phyloP scores from a whole-genome alignment of 139 green algal species.

The Micractinium conductrix region DNA sequence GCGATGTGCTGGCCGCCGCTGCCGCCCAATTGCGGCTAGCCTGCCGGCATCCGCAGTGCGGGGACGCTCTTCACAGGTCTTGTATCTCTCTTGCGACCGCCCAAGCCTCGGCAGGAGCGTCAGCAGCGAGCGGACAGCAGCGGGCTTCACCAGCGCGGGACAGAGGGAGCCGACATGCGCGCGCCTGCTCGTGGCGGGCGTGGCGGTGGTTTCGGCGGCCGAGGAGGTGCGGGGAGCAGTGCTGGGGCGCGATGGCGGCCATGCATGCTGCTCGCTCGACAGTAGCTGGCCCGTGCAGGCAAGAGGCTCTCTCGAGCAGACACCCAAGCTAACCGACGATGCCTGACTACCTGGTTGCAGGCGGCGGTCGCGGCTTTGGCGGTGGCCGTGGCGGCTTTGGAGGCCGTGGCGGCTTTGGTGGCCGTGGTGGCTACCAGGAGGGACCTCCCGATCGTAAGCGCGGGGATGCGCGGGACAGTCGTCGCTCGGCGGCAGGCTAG shows the following conservation, averaged over 20 bases:
- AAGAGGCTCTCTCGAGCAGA: background rate
- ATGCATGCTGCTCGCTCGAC: conserved; percentile 19
- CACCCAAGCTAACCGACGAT: too few species aligned
- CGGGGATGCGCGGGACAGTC: background rate
- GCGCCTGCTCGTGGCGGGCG: conserved; percentile 26
- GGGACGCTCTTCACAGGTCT: too few species aligned
- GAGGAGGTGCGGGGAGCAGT: background rate
- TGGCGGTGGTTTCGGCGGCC: conserved; percentile 16
- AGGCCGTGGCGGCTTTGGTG: conserved; percentile 3
- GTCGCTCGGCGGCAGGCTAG: background rate
- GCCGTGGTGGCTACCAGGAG: background rate
- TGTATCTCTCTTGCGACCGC: too few species aligned
- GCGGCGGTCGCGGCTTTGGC: background rate
- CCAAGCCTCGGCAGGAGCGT: too few species aligned
- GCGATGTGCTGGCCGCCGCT: too few species aligned
- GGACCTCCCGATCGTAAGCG: conserved; percentile 15
- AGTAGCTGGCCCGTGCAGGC: background rate
- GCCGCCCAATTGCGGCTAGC: too few species aligned
- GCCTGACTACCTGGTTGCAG: background rate
- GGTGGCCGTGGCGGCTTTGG: conserved; percentile 17
- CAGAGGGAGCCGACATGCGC: background rate
- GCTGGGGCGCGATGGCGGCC: background rate
- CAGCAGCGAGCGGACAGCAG: too few species aligned
- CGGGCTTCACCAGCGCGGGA: background rate
- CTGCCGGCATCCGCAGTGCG: too few species aligned